These are phyloP conservation scores for Massarina eburnea DNA, from an alignment of 2,329 filamentous ascomycete genomes.

Conservation along the genomic window DNA sequence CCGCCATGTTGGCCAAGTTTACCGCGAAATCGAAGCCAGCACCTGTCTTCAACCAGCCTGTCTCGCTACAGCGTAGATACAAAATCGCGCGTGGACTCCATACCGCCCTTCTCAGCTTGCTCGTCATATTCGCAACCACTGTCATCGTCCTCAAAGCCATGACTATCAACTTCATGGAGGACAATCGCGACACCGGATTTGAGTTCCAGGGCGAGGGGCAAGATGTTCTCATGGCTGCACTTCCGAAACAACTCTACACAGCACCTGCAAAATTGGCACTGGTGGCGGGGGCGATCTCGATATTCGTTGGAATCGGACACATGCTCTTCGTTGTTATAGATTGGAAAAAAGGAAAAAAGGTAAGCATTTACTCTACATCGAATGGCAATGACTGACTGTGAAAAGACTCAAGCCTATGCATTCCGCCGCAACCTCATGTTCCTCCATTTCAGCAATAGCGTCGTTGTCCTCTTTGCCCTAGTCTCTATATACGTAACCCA, in stretches of 20 bases:
- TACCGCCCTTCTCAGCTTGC: constrained; percentile 16
- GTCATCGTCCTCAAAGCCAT: constrained; percentile 31
- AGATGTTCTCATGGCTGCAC: constrained; percentile 27
- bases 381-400: not conserved
- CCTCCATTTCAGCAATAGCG: constrained; percentile 30
- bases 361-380: constrained; percentile 6
- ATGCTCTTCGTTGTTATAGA: constrained; percentile 25
- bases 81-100: constrained; percentile 24
- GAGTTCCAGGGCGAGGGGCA: constrained; percentile 22
- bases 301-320: constrained; percentile 23
- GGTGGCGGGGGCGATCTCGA: constrained; percentile 23
- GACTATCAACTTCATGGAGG: constrained; percentile 37
- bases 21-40: constrained; percentile 11
- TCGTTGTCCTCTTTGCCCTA: constrained; percentile 34
- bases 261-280: constrained; percentile 33
- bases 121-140: constrained; percentile 20
- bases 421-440: constrained; percentile 40
- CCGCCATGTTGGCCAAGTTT: constrained; percentile 11
- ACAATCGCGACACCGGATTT: constrained; percentile 35
- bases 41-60: constrained; percentile 24
- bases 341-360: constrained; percentile 29
- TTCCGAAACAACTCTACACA: constrained; percentile 27
- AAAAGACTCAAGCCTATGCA: constrained; percentile 31
- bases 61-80: constrained; percentile 16
- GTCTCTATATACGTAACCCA: constrained; percentile 35